Conservation (phyloP, 176 grass and related monocot genomes). For the Luzula sylvatica region DNA sequence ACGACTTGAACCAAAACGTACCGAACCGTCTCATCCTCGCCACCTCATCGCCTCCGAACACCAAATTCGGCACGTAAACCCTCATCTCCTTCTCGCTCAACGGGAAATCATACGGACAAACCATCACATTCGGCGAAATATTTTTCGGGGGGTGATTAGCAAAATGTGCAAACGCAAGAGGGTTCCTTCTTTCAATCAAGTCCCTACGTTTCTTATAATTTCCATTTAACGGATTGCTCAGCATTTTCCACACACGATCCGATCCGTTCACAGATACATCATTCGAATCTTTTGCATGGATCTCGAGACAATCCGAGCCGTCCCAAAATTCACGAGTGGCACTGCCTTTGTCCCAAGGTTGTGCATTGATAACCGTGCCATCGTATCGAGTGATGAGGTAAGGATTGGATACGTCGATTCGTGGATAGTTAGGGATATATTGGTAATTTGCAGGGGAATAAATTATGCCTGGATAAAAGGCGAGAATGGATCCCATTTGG, state of each 20-base stretch:
- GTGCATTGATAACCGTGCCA: constrained; percentile 72
- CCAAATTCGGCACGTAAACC: constrained; percentile 68
- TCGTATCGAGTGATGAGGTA: constrained; percentile 94
- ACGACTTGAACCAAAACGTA: constrained; percentile 80
- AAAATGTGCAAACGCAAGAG: constrained; percentile 84
- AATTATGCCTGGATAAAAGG: constrained; percentile 79
- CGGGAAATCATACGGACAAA: constrained; percentile 86
- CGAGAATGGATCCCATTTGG: constrained; percentile 54
- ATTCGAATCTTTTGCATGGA: constrained; percentile 6
- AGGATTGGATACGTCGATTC: constrained; percentile 58
- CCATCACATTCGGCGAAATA: constrained; percentile 64
- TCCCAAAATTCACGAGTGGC: constrained; percentile 69
- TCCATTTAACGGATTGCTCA: constrained; percentile 66
- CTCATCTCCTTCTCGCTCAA: constrained; percentile 74
- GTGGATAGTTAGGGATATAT: constrained; percentile 87
- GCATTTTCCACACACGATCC: constrained; percentile 53
- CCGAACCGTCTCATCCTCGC: constrained; percentile 69
- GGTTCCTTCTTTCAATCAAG: constrained; percentile 77
- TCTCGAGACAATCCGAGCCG: constrained; percentile 29
- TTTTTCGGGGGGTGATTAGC: constrained; percentile 79
- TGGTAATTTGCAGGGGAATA: constrained; percentile 95
- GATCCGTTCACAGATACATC: constrained; percentile 24
- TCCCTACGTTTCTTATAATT: constrained; percentile 26
- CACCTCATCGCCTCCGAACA: constrained; percentile 50
- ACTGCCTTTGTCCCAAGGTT: constrained; percentile 64